Evolutionary conservation across 2,329 filamentous ascomycete species (phyloP), one percentile per base, ranked within the genome.

Genomic region (Orbilia javanica): DNA sequence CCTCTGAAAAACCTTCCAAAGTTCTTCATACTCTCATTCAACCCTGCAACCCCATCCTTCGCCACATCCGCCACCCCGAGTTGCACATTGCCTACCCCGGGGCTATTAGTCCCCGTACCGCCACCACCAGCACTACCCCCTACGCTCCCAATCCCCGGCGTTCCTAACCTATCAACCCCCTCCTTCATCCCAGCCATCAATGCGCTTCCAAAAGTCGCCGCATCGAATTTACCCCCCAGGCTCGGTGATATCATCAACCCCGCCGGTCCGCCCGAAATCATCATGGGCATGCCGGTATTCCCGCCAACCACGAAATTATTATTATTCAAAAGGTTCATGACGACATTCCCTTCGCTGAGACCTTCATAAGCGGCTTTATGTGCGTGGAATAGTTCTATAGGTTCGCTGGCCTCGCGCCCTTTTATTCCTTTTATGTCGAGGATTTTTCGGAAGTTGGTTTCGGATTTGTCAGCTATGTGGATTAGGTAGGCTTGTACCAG

Each of bases 401-500:
- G 89, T 79, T 93, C 90, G 1, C 88, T 86, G 82, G 97, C 93
- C 79, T 99, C 96, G 78, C 89, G 87, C 83, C 94, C 95, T 79
- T 91, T 89, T 76, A 99, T 91, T 55, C 96, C 96, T 84, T 99
- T 99, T 79, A 99, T 88, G 63, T 99, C 96, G 53, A 99, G 89
- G 76, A 99, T 92, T 85, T 97, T 98, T 83, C 91, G 91, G 88
- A 99, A 99, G 85, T 99, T 99, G 82, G 90, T 89, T 83, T 98
- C 96, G 80, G 92, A 97, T 70, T 92, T 91, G 86, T 99, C 96
- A 80, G 90, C 94, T 80, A 99, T 96, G 85, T 98, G 96, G 84
- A 98, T 97, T 36, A 99, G 90, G 84, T 99, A 99, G 36, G 96
- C 96, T 85, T 98, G 95, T 0, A 99, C 94, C 2, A 99, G 89